Base-by-base conservation (phyloP, 140 eudicot species). In the Cichorium intybus region DNA sequence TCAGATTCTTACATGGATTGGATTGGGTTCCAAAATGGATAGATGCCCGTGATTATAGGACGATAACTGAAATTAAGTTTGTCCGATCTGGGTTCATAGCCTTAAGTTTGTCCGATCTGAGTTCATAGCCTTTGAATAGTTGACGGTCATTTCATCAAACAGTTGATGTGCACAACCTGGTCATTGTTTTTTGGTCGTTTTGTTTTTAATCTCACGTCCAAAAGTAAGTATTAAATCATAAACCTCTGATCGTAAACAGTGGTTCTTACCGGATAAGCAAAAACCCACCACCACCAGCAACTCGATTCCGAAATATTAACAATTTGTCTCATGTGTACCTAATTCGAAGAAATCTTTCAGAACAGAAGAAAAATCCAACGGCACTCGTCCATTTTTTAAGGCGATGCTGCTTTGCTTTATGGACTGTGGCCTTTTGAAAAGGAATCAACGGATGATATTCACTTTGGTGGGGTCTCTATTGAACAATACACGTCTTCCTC, bases 381-480 rank as follows among this genome's bases (percentile, higher is more conserved):
- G 21, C 43, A 29, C 60, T 14, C 56, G 34, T 57, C 59, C 68
- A 48, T 22, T 54, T 29, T 23, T 0, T 59, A 59, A 24, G 35
- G 39, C 28, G 15, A 24, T 16, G 17, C 12, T 39, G 20, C 11
- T 53, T 72, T 31, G 26, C 78, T 73, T 54, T 73, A 55, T 55
- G 6, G 17, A 55, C 56, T 39, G 77, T 59, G 10, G 1, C 24
- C 18, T 52, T 73, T 16, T 31, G 20, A 10, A 39, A 54, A 24
- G 24, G 31, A 72, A 29, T 48, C 21, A 66, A 66, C 74, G 79
- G 79, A 48, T 22, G 14, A 49, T 5, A 48, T 23, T 74, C 31
- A 63, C 1, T 10, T 21, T n/a, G 2, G 69, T 58, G 70, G 74
- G 79, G 74, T 20, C 68, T 34, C 55, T 73, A n/a, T 34, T 65